These are phyloP conservation scores for Mallotus japonicus DNA, from an alignment of 441 rosid species.

Conservation along the genomic window DNA sequence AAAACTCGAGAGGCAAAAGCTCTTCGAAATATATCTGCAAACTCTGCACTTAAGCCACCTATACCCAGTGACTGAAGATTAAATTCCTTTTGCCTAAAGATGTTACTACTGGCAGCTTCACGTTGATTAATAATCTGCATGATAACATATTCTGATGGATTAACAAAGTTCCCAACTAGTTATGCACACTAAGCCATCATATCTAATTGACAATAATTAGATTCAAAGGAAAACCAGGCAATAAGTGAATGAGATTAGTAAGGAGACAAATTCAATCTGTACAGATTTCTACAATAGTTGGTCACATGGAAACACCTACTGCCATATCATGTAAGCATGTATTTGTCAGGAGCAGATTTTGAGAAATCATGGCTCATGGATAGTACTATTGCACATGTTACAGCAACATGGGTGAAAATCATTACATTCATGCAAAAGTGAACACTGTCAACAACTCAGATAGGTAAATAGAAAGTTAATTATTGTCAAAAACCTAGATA, in stretches of 20 bases:
- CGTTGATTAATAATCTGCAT: slow-evolving; percentile 92
- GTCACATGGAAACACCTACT: not conserved
- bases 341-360: slow-evolving; percentile 5
- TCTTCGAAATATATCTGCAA: slow-evolving; percentile 96
- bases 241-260: not conserved
- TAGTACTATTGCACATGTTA: not conserved
- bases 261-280: not conserved
- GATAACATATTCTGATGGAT: slow-evolving; percentile 20
- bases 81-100: slow-evolving; percentile 92
- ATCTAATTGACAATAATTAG: not conserved
- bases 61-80: slow-evolving; percentile 92
- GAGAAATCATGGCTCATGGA: not conserved
- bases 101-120: slow-evolving; percentile 95
- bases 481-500: too few species aligned
- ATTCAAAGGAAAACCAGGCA: not conserved
- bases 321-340: not conserved
- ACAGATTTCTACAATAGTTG: not conserved
- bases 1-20: slow-evolving; percentile 97
- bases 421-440: not conserved
- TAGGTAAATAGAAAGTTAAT: not conserved
- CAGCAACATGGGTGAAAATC: not conserved
- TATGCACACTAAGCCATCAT: slow-evolving; percentile 3
- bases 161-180: slow-evolving; percentile 18
- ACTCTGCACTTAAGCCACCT: slow-evolving; percentile 96
- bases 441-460: not conserved